Conservation (phyloP, 768 basidiomycete genomes). For the Tylopilus plumbeoviolaceoides region DNA sequence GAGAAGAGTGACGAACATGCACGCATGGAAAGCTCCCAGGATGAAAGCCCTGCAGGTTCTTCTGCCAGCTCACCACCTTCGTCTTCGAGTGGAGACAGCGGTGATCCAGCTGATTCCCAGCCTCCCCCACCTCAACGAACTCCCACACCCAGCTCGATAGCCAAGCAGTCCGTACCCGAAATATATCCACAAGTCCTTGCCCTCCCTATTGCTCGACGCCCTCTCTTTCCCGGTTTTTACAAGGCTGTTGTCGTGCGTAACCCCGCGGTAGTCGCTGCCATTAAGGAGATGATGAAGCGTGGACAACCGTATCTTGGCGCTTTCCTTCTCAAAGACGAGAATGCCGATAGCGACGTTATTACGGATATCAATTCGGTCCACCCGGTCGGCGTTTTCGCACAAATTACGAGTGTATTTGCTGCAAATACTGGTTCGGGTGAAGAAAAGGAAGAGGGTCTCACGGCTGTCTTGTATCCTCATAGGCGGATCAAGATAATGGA, state of each 20-base stretch:
- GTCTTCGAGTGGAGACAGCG: conserved; percentile 38
- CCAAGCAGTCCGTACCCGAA: conserved; percentile 86
- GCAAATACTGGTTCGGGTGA: conserved; percentile 50
- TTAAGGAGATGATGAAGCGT: conserved; percentile 95
- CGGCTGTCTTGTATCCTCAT: conserved; percentile 92
- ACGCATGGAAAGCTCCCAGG: conserved; percentile 25
- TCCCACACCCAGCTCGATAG: conserved; percentile 51
- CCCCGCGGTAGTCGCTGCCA: conserved; percentile 85
- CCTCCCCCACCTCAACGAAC: conserved; percentile 37
- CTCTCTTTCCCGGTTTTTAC: conserved; percentile 97
- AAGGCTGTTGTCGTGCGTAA: conserved; percentile 94
- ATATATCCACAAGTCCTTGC: conserved; percentile 92
- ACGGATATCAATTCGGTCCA: conserved; percentile 85
- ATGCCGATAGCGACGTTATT: conserved; percentile 89
- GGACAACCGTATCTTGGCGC: conserved; percentile 97
- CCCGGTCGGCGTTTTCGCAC: conserved; percentile 92
- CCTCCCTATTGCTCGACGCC: conserved; percentile 90
- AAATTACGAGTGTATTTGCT: conserved; percentile 91
- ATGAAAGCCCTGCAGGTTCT: conserved; percentile 31
- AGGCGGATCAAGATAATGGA: conserved; percentile 86
- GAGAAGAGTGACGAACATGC: conserved; percentile 16
- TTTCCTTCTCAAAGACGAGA: conserved; percentile 92
- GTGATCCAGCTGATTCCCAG: conserved; percentile 37
- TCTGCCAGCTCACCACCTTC: conserved; percentile 32
- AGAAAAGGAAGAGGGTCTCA: conserved; percentile 84